Evolutionary conservation across 2,329 filamentous ascomycete genomes (phyloP), one percentile per base, ranked within the genome.

Genomic region (Cladosporium sp.): DNA sequence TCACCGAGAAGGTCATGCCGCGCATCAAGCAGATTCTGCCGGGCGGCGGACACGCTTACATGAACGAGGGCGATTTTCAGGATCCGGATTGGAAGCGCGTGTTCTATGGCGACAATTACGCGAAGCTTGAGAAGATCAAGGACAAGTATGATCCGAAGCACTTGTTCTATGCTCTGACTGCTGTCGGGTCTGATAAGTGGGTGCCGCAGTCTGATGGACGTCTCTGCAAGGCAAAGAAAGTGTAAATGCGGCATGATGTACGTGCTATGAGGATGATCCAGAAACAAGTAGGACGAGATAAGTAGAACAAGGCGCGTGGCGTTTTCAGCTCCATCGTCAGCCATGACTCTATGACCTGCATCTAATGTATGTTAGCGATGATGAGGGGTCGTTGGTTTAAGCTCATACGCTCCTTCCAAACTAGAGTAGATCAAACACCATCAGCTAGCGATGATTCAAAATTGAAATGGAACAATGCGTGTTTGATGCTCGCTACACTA

Each of bases 91-190:
- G 76, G 71, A 73, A 81, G 71, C 59, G 76, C 34, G 75, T 75
- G 1, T 83, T 81, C 69, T 83, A 79, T 68, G 80, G 81, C 5
- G 66, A 63, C 4, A 82, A 80, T 67, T 82, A 82, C 59, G 68
- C 67, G 1, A 72, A 67, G 1, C 71, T 82, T 28, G 69, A 74
- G 4, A 10, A 67, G 8, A 72, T 83, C 32, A 82, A 83, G 75
- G 68, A 72, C 11, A 77, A 78, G 64, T 81, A 78, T 68, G 81
- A 83, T 67, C 80, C 80, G 8, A 5, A 75, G 0, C 73, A 75
- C 49, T 69, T 81, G 57, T 81, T 82, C 69, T 81, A 80, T 41
- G 78, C 75, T 2, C 67, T 75, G 18, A 79, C 77, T 67, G 78
- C 74, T 4, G 79, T 80, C 0, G 78, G 78, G 2, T 77, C 74